phyloP scores from a whole-genome alignment of 176 grass and related monocot genomes.

The Dendrocalamus sinicus region DNA sequence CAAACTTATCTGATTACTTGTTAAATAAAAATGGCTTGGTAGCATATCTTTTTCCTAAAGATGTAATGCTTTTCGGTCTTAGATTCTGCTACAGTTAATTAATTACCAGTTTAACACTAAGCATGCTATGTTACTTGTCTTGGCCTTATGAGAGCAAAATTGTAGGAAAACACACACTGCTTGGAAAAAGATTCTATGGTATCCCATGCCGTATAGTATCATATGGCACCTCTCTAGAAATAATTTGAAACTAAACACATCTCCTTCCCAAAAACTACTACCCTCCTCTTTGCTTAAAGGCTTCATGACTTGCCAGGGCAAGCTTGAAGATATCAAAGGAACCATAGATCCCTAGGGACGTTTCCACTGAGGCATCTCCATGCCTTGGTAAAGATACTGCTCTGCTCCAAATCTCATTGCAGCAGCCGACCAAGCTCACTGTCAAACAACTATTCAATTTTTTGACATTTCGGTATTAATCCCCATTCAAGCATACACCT shows the following conservation, averaged over 20 bases:
- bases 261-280: not conserved
- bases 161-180: not conserved
- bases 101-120: slow-evolving; percentile 17
- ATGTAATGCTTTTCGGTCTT: slow-evolving; percentile 1
- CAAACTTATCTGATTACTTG: not conserved
- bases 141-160: not conserved
- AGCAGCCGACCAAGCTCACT: not conserved
- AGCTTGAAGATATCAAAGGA: not conserved
- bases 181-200: not conserved
- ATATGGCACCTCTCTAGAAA: not conserved
- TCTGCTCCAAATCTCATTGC: slow-evolving; percentile 29
- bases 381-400: not conserved
- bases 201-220: not conserved
- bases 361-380: slow-evolving; percentile 6
- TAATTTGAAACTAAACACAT: not conserved
- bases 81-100: slow-evolving; percentile 13
- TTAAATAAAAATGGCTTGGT: slow-evolving; percentile 28
- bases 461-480: not conserved
- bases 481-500: not conserved
- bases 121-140: not conserved
- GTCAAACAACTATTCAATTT: slow-evolving; percentile 32
- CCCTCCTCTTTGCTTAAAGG: not conserved
- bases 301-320: not conserved
- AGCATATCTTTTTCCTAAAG: not conserved
- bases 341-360: not conserved